Evolutionary conservation across 2,329 filamentous ascomycete species (phyloP), one percentile per base, ranked within the genome.

Genomic region (Neonectria ditissima): DNA sequence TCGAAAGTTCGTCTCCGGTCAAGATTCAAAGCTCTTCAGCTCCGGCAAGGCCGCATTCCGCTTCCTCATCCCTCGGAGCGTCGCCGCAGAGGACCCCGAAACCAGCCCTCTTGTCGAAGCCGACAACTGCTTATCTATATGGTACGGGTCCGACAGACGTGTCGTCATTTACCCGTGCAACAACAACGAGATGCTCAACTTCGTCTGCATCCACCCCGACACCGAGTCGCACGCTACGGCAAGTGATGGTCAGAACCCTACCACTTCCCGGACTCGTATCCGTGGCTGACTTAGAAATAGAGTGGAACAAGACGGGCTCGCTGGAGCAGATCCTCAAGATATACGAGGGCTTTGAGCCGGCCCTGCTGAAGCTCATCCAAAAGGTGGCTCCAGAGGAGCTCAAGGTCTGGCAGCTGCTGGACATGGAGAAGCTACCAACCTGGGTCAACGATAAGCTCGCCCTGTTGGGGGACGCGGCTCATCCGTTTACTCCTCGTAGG

Each of bases 391-490:
- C 81, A 0, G 72, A 79, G 0, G 79, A 78, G 3, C 74, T 89
- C 22, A 87, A 85, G 62, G 78, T 87, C 0, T 90, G 87, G 87
- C 83, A 82, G 48, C 75, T 91, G 5, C 74, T 89, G 11, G 90
- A 92, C 67, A 90, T 91, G 85, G 83, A 86, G 6, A 77, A 81
- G 1, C 74, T 92, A 8, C 81, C 83, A 0, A 81, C 76, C 0
- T 92, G 88, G 85, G 79, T 81, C 0, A 81, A 85, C 4, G 83
- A 77, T 2, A 82, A 79, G n/a, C 71, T 91, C n/a, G 87, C 83
- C 1, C 74, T 91, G 0, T 74, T 92, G 1, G 90, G 90, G 0
- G 90, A 92, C 74, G 88, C 90, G 0, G 89, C 88, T 0, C 90
- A 92, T 73, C 89, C 90, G 0, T 91, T 92, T 70, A 79, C 88